Conservation (phyloP, 257 asterid genomes). For the Paraleonurus japonicus region DNA sequence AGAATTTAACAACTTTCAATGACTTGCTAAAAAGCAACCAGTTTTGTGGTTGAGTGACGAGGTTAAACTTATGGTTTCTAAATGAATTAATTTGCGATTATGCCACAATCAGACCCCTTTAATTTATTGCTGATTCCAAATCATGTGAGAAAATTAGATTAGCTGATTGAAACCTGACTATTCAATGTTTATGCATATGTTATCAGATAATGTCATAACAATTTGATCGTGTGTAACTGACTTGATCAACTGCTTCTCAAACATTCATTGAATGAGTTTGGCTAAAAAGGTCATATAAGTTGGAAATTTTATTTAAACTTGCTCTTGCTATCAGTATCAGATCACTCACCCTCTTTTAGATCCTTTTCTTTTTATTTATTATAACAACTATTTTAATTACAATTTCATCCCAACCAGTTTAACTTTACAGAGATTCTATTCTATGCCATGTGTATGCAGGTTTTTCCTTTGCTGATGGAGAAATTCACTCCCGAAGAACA, state of each 20-base stretch:
- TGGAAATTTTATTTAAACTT: neutral
- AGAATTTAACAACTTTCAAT: neutral
- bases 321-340: neutral
- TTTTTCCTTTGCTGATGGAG: constrained; percentile 65
- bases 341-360: neutral
- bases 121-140: neutral
- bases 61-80: neutral
- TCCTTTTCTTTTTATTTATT: neutral
- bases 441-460: constrained; percentile 43
- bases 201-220: constrained; percentile 5
- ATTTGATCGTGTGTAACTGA: neutral
- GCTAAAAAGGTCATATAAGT: neutral
- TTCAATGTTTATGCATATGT: neutral
- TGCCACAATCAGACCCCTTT: too few relatives aligned
- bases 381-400: neutral
- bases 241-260: constrained; percentile 12
- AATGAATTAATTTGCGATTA: neutral
- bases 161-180: neutral
- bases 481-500: constrained; percentile 60
- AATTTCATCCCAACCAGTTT: neutral
- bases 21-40: neutral
- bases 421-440: neutral
- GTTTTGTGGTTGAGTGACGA: neutral
- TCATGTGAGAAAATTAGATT: neutral
- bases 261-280: constrained; percentile 11